These are phyloP conservation scores for Talaromyces liani DNA, from an alignment of 495 filamentous ascomycete genomes.

Conservation along the genomic window DNA sequence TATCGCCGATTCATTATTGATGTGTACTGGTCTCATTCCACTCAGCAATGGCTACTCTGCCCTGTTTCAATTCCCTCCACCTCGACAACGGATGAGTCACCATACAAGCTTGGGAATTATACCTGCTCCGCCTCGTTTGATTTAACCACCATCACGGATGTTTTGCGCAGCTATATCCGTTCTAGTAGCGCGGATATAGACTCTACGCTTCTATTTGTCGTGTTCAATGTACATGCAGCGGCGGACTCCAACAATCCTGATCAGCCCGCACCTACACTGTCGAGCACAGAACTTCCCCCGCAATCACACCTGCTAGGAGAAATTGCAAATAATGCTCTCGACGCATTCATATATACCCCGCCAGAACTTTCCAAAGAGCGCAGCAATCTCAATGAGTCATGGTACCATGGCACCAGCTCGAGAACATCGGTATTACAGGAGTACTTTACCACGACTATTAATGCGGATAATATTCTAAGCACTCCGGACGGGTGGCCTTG, in stretches of 20 bases:
- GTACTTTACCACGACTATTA: conserved; percentile 42
- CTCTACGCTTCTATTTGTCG: conserved; percentile 38
- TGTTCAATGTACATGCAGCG: conserved; percentile 55
- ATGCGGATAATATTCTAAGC: conserved; percentile 28
- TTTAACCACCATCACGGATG: conserved; percentile 34
- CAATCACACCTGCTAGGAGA: conserved; percentile 23
- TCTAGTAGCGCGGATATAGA: conserved; percentile 36
- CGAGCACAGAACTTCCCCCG: conserved; percentile 27
- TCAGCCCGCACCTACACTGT: conserved; percentile 28
- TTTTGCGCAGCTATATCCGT: conserved; percentile 42
- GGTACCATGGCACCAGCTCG: conserved; percentile 32
- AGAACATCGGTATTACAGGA: conserved; percentile 38
- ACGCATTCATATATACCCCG: conserved; percentile 47
- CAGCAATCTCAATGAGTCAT: conserved; percentile 49
- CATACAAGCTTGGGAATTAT: conserved; percentile 48
- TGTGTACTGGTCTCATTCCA: conserved; percentile 53
- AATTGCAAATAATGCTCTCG: conserved; percentile 31
- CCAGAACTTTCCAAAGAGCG: conserved; percentile 38
- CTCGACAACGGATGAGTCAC: conserved; percentile 20
- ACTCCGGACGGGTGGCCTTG: conserved; percentile 59
- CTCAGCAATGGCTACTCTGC: conserved; percentile 51
- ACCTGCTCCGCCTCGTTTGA: conserved; percentile 46
- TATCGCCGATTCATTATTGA: conserved; percentile 54
- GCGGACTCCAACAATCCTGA: conserved; percentile 28
- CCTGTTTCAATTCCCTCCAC: conserved; percentile 37